Evolutionary conservation across 306 rosid species (phyloP), one percentile per base, ranked within the genome.

Genomic region (Herpetospermum pedunculosum): DNA sequence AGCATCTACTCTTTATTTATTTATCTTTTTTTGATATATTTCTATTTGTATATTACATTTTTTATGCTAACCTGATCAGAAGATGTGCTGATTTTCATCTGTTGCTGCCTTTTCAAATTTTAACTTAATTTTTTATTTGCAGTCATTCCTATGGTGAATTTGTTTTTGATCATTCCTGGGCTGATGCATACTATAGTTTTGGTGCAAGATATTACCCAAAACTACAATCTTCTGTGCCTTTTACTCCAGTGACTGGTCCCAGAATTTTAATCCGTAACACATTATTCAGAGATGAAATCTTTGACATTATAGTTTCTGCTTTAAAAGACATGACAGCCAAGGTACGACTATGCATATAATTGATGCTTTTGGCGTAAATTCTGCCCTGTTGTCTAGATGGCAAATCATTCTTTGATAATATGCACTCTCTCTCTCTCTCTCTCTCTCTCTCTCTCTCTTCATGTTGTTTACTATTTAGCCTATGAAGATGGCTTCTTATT

Each of bases 151-250:
- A 93, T 37, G 97, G 98, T 15, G 98, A 93, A 87, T 93, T 93
- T 84, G 96, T 93, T 67, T 93, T 93, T 46, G 98, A 93, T 83
- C 97, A 93, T 83, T 85, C 98, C 35, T 93, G 98, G 98, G 97
- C 98, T 23, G 93, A 91, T 79, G 98, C 98, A 9, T 91, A 89
- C 73, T 80, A 87, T 73, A 77, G 88, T 63, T 87, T 86, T 49
- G 98, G 96, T 6, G 77, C 85, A 43, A 81, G 85, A 62, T 93
- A 93, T 75, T 93, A 93, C 76, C 98, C 98, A 9, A 93, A 93
- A 79, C 76, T 93, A 41, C 98, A 93, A 69, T 90, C 87, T 25
- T 93, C 91, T 80, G 96, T 91, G 4, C 97, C 98, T 75, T 93
- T 93, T 84, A 93, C 97, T 14, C 98, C 98, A 4, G 97, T 93